Base-by-base conservation (phyloP, 768 basidiomycete genomes). In the Lentinula raphanica region DNA sequence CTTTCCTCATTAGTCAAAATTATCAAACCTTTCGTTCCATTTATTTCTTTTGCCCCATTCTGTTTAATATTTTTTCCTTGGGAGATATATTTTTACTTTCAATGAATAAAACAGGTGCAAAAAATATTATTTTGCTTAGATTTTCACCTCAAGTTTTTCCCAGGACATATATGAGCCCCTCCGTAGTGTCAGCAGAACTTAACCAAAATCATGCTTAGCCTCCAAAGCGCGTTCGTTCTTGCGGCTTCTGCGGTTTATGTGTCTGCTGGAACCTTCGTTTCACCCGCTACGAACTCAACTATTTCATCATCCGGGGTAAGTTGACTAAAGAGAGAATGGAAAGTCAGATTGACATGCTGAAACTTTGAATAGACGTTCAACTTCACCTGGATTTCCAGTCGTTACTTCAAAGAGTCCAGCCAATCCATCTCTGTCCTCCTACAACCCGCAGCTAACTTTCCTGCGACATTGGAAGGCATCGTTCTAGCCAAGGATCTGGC, bases 241-340 rank as follows among this genome's bases (percentile, higher is more conserved):
- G 51, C 51, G 6, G 51, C 27, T 36, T 25, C 36, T 53, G 25
- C 36, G 7, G 23, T 27, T n/a, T 38, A n/a, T 6, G 51, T 53
- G 12, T 53, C 36, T 25, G 51, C 51, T 17, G 51, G 51, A 13
- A 53, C 51, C n/a, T 53, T 53, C 23, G 21, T 53, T 53, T 53
- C 51, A 17, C 51, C 51, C 36, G 36, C 51, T 39, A 23, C 51
- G 21, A 21, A 5, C 11, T 53, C 51, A 4, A 40, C 51, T 15
- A 53, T 53, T 5, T 15, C 51, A 13, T 39, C 32, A 9, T 36
- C 35, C 15, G 51, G 15, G 36, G 51, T 53, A 3, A 5, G 51
- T 53, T n/a, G 15, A 31, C 19, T 36, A 17, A 12, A 3, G 15
- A 5, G 9, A 19, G 32, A 29, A 12, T 32, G n/a, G n/a, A n/a